Conservation (phyloP, 805 yeast species). For the Hanseniaspora thailandica region DNA sequence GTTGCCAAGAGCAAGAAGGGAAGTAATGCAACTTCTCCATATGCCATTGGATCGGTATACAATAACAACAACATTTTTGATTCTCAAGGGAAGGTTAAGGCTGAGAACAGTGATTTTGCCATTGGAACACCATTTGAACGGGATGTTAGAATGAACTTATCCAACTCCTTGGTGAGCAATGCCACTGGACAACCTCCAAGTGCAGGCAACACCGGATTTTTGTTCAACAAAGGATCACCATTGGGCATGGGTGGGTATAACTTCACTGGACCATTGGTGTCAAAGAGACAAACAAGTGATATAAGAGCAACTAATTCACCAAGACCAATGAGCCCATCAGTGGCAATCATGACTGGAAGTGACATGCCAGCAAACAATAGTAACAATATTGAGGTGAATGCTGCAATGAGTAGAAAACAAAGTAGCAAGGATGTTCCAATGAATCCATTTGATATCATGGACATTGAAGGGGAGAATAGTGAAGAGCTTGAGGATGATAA, state of each 20-base stretch:
- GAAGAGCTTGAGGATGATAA: slow-evolving; percentile 8
- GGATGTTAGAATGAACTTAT: not conserved
- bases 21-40: slow-evolving; percentile 6
- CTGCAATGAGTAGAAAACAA: not conserved
- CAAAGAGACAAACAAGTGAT: slow-evolving; percentile 9
- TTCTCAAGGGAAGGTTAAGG: not conserved
- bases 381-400: not conserved
- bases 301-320: slow-evolving; percentile 7
- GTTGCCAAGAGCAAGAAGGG: not conserved
- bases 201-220: not conserved
- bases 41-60: slow-evolving; percentile 13
- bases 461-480: not conserved
- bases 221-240: slow-evolving; percentile 1
- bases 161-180: not conserved
- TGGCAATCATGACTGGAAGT: not conserved
- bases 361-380: not conserved
- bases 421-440: not conserved
- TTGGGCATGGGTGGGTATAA: not conserved
- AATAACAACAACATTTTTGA: slow-evolving; percentile 14
- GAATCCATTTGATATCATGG: not conserved
- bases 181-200: not conserved
- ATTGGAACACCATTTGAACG: slow-evolving; percentile 8
- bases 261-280: not conserved
- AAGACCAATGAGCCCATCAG: not conserved
- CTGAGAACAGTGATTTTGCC: slow-evolving; percentile 6